These are phyloP conservation scores for Talaromyces trachyspermus DNA, from an alignment of 495 filamentous ascomycete species.

Conservation along the genomic window DNA sequence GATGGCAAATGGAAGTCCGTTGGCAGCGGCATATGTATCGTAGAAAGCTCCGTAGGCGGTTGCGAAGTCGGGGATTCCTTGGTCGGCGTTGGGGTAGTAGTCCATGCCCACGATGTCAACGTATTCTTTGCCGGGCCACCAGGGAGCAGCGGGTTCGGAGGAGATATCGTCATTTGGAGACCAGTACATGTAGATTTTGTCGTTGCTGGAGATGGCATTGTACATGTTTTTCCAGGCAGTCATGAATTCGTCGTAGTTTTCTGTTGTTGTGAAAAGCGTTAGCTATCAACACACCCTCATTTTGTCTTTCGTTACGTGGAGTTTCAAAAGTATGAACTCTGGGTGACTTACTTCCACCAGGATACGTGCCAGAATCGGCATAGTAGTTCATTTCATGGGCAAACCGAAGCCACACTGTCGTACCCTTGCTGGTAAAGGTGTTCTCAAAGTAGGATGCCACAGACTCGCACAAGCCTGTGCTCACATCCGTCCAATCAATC, in stretches of 20 bases:
- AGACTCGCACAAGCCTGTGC: background rate
- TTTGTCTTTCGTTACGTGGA: too few relatives aligned
- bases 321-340: background rate
- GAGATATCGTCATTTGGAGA: background rate
- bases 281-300: background rate
- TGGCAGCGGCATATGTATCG: background rate
- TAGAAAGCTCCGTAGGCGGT: background rate
- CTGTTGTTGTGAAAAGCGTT: background rate
- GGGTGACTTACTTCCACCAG: constrained; percentile 1
- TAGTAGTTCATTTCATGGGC: constrained; percentile 5
- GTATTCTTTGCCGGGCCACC: constrained; percentile 2
- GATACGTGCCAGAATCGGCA: constrained; percentile 1
- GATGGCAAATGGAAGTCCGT: constrained; percentile 1
- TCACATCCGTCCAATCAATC: background rate
- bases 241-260: constrained; percentile 1
- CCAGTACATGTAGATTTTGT: constrained; percentile 4
- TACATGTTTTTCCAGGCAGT: constrained; percentile 4
- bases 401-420: background rate
- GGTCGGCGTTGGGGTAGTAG: background rate
- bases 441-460: constrained; percentile 3
- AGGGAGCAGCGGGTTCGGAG: background rate
- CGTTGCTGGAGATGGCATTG: constrained; percentile 1
- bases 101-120: constrained; percentile 4
- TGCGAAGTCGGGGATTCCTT: background rate
- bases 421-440: constrained; percentile 1